These are phyloP conservation scores for Hemisphaericaspora nanyangensis DNA, from an alignment of 805 yeast genomes.

Conservation along the genomic window DNA sequence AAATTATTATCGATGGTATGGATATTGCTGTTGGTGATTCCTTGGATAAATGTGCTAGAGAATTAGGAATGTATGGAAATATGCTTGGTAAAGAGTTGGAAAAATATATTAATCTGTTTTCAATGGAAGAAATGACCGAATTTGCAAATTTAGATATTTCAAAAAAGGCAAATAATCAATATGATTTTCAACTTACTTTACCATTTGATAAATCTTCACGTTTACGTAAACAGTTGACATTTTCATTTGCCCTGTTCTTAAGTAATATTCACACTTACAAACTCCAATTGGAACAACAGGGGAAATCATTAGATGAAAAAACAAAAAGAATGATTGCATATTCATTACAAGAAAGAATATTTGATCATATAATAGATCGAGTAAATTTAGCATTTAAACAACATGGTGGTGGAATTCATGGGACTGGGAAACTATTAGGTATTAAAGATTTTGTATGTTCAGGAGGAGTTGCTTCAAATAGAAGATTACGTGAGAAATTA, in stretches of 20 bases:
- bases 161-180: constrained; percentile 17
- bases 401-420: constrained; percentile 22
- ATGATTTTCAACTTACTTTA: constrained; percentile 21
- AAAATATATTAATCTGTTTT: constrained; percentile 37
- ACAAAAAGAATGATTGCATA: constrained; percentile 49
- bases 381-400: constrained; percentile 47
- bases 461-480: constrained; percentile 92
- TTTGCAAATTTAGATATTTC: constrained; percentile 19
- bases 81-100: constrained; percentile 89
- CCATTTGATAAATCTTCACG: constrained; percentile 18
- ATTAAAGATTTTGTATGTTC: constrained; percentile 68
- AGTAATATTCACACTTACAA: constrained; percentile 44
- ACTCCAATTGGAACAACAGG: neutral
- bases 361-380: constrained; percentile 69
- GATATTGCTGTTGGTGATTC: constrained; percentile 96
- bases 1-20: constrained; percentile 65
- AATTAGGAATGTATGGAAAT: constrained; percentile 71
- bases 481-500: constrained; percentile 48
- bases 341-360: constrained; percentile 60
- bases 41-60: constrained; percentile 87
- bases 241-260: constrained; percentile 77
- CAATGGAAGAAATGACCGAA: constrained; percentile 22
- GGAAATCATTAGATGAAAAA: constrained; percentile 15
- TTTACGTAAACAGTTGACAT: constrained; percentile 25
- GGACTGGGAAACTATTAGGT: constrained; percentile 38